A percentile compares a stretch with the other conserved stretches of the same genome.
Conservation (phyloP, 306 rosid genomes). For the Quercus ilex region DNA sequence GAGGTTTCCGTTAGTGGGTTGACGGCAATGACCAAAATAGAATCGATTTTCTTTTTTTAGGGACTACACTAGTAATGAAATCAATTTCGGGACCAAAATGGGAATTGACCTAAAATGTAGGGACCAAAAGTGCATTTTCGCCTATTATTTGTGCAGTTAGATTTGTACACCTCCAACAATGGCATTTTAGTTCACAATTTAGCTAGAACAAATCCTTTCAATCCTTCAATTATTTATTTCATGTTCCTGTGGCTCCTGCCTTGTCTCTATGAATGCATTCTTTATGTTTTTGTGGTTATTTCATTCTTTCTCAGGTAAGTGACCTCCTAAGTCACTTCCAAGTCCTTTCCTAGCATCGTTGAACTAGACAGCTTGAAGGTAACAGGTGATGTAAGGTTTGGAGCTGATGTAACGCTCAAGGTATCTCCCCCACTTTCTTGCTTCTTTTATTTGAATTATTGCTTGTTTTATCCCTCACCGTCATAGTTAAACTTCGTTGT, state of each 20-base stretch:
- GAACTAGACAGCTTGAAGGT: slow-evolving; percentile 67
- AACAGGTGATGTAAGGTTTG: slow-evolving; percentile 79
- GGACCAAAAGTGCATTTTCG: too few species aligned
- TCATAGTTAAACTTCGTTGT: not conserved
- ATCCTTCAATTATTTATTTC: slow-evolving; percentile 45
- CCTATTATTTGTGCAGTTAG: slow-evolving; percentile 50
- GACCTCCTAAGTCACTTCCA: slow-evolving; percentile 61
- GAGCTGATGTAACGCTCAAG: slow-evolving; percentile 58
- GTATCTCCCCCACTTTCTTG: slow-evolving; percentile 27
- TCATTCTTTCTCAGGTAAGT: slow-evolving; percentile 43
- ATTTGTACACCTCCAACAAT: slow-evolving; percentile 42
- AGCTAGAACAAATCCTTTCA: slow-evolving; percentile 49
- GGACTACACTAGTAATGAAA: too few species aligned
- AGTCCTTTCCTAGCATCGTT: slow-evolving; percentile 56
- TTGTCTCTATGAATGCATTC: not conserved
- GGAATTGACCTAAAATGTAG: too few species aligned
- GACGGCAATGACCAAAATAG: too few species aligned
- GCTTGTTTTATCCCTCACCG: not conserved
- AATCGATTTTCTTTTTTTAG: too few species aligned
- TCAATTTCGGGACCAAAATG: too few species aligned
- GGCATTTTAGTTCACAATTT: slow-evolving; percentile 54
- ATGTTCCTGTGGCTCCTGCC: not conserved
- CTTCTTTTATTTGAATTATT: slow-evolving; percentile 3
- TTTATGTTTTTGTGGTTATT: slow-evolving; percentile 8
- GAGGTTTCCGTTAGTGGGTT: too few species aligned